These are phyloP conservation scores for Pythium rhizo-oryzae DNA, from an alignment of 352 stramenopile genomes.

Conservation along the genomic window DNA sequence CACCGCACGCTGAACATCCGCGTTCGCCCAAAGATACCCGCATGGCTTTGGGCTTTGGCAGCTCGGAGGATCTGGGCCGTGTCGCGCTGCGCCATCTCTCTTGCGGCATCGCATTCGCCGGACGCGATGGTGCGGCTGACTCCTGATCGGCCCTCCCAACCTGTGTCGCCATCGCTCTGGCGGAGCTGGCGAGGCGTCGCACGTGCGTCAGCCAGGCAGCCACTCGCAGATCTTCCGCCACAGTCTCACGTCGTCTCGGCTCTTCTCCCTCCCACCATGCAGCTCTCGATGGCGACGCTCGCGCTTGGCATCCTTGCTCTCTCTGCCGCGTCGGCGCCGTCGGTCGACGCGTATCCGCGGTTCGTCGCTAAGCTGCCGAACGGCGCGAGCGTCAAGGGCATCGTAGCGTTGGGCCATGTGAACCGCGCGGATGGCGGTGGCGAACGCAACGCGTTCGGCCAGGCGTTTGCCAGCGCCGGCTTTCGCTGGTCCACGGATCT, in stretches of 20 bases:
- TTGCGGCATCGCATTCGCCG: too few relatives aligned
- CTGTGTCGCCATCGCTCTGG: neutral
- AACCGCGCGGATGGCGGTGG: slow-evolving; percentile 12
- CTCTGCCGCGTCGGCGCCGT: neutral
- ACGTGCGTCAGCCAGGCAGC: neutral
- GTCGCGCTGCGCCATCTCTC: too few relatives aligned
- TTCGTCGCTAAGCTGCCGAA: slow-evolving; percentile 32
- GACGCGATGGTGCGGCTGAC: neutral
- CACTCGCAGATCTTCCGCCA: neutral
- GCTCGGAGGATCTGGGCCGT: neutral
- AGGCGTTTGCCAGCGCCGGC: slow-evolving; percentile 31
- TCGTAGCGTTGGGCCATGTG: slow-evolving; percentile 33
- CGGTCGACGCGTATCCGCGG: neutral
- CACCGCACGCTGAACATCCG: neutral
- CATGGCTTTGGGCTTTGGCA: neutral
- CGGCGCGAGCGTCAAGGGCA: slow-evolving; percentile 30
- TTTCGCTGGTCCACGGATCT: slow-evolving; percentile 35
- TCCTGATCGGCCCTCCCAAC: neutral
- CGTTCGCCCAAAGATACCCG: neutral
- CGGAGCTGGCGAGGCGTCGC: neutral
- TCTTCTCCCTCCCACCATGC: neutral
- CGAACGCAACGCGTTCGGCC: slow-evolving; percentile 41
- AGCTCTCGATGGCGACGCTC: neutral
- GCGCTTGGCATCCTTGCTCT: neutral
- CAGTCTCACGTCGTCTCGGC: neutral